Percentiles rank a stretch among this genome's conserved stretches.
Conservation (phyloP, 129 eudicot genomes). For the Saussurea involucrata region DNA sequence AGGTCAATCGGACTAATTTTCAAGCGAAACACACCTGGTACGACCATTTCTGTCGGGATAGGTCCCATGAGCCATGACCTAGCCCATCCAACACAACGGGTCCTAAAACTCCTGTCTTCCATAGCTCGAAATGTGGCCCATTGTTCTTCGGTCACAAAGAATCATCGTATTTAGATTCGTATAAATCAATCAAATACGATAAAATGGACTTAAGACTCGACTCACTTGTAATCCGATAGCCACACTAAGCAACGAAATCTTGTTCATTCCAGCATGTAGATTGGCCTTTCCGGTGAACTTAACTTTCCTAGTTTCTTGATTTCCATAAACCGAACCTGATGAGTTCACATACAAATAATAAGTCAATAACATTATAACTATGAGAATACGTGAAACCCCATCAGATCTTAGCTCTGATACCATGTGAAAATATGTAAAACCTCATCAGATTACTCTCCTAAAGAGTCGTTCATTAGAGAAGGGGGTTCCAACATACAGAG, state of each 20-base stretch:
- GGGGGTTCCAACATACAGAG: too few relatives aligned
- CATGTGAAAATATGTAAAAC: too few relatives aligned
- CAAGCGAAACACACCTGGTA: conserved; percentile 51
- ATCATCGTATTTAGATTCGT: conserved; percentile 6
- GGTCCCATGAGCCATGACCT: conserved; percentile 45
- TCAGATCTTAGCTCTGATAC: not conserved
- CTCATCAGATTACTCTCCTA: too few relatives aligned
- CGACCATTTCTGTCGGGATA: conserved; percentile 75
- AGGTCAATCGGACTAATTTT: not conserved
- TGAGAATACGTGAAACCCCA: not conserved
- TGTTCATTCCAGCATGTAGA: conserved; percentile 65
- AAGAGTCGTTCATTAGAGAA: too few relatives aligned
- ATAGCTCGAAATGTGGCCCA: conserved; percentile 71
- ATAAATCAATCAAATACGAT: conserved; percentile 11
- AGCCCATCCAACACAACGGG: conserved; percentile 66
- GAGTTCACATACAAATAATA: conserved; percentile 14
- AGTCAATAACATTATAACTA: not conserved
- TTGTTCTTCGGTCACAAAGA: conserved; percentile 48
- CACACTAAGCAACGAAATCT: conserved; percentile 65
- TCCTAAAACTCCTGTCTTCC: conserved; percentile 73
- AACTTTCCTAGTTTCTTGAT: conserved; percentile 34
- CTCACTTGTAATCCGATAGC: conserved; percentile 83
- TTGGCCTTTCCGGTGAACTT: conserved; percentile 46
- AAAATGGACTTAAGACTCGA: not conserved
- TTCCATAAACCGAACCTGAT: conserved; percentile 78